Base-by-base conservation (phyloP, 768 basidiomycete genomes). In the Tulasnella sp. region DNA sequence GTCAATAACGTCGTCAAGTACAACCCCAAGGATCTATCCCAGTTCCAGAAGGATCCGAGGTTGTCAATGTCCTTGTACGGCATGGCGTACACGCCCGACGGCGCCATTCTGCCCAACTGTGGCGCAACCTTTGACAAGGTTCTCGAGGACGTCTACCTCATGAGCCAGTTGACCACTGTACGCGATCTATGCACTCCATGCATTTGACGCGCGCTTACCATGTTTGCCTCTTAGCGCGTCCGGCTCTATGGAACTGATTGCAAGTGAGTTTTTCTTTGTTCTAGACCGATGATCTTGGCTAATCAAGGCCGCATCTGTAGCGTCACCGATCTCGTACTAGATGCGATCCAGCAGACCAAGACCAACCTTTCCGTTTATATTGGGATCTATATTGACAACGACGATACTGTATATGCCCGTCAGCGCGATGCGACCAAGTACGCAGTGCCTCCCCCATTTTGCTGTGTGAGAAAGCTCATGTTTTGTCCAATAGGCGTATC, bases 191-290 rank as follows among this genome's bases (percentile, higher is more conserved):
- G n/a, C n/a, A n/a, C 9, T 21, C 12, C 6, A 3, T 31, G 34
- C 19, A 31, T 7, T n/a, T 11, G 48, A 57, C n/a, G 4, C 25
- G n/a, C 11, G 23, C 12, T 34, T 25, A 37, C 4, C 32, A 27
- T 17, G 23, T 21, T n/a, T 35, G 37, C 31, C 17, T 4, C 21
- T 19, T 21, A 72, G 79, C 81, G 79, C 50, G 71, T 90, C 60
- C 85, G 86, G 64, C 73, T 92, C 35, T 94, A 93, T 67, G 90
- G 90, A 37, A 80, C 87, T 34, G 86, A 90, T 68, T 90, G 86
- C 67, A 89, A 90, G 54, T 66, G 83, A 86, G 67, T 78, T 82
- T 2, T 82, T 82, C 0, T 73, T 87, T 19, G 83, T 88, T 48
- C 80, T 82, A 19, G 25, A 19, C 25, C 41, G 35, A 29, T 34